Evolutionary conservation across 495 filamentous ascomycete genomes (phyloP).

Genomic region (Aspergillus conjunctus): DNA sequence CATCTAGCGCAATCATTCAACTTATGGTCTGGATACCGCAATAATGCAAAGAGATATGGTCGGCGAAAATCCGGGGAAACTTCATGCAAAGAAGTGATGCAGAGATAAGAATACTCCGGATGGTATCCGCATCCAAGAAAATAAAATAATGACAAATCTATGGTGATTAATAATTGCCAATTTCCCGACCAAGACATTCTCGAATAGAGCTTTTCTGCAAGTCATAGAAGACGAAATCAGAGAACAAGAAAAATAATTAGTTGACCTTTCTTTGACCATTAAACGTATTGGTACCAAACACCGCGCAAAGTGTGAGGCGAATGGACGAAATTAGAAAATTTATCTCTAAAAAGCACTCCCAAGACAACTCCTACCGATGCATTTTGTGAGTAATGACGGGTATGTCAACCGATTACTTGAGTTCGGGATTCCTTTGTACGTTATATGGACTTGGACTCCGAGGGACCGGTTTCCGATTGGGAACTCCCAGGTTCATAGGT

Average conservation of each 20-base stretch:
- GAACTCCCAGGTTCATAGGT: conserved; percentile 45
- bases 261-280: neutral
- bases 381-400: neutral
- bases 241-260: neutral
- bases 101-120: too few species aligned
- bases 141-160: too few species aligned
- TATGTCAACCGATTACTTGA: neutral
- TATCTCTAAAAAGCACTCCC: neutral
- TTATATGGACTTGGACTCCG: conserved; percentile 27
- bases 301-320: neutral
- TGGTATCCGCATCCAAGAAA: too few species aligned
- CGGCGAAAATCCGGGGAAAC: too few species aligned
- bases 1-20: too few species aligned
- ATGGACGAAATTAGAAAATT: neutral
- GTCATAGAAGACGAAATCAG: neutral
- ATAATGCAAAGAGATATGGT: too few species aligned
- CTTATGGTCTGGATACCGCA: too few species aligned
- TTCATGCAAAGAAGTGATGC: too few species aligned
- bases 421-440: neutral
- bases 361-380: neutral
- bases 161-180: too few species aligned
- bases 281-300: neutral
- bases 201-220: too few species aligned
- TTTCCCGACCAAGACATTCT: too few species aligned
- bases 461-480: conserved; percentile 45